A percentile compares a stretch with the other conserved stretches of the same genome.
These are phyloP conservation scores for Apiospora aurea DNA, from an alignment of 2,329 filamentous ascomycete species.

Conservation along the genomic window DNA sequence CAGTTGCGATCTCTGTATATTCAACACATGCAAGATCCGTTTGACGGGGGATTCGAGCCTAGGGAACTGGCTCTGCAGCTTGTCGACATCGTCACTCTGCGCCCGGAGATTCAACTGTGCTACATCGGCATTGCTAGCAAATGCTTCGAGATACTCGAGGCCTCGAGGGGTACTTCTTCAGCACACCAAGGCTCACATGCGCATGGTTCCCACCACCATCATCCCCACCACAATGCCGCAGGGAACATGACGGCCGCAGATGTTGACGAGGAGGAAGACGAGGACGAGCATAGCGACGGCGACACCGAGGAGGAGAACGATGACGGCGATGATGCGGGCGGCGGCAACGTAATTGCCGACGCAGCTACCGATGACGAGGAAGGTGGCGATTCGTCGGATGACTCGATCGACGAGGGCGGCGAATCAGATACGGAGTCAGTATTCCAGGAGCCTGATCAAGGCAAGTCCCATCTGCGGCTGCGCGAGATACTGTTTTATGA, in stretches of 20 bases:
- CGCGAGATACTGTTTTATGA: constrained; percentile 86
- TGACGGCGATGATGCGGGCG: constrained; percentile 54
- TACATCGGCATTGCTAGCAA: constrained; percentile 80
- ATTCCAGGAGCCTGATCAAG: constrained; percentile 54
- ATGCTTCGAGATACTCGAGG: constrained; percentile 83
- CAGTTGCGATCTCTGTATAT: constrained; percentile 76
- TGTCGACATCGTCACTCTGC: constrained; percentile 77
- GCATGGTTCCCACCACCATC: constrained; percentile 28
- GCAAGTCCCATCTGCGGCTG: constrained; percentile 54
- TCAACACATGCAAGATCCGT: constrained; percentile 69
- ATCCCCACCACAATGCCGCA: constrained; percentile 25
- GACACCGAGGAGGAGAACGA: constrained; percentile 45
- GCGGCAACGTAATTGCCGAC: constrained; percentile 46
- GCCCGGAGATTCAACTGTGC: constrained; percentile 77
- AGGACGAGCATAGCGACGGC: constrained; percentile 45
- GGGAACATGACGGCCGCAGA: constrained; percentile 25
- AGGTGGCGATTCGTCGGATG: constrained; percentile 50
- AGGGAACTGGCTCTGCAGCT: constrained; percentile 79
- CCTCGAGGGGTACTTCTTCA: constrained; percentile 40
- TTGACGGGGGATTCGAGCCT: constrained; percentile 61
- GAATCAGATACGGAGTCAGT: constrained; percentile 60
- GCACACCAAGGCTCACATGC: constrained; percentile 29
- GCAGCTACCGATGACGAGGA: constrained; percentile 52
- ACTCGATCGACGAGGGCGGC: constrained; percentile 48
- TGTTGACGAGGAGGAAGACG: constrained; percentile 38